Evolutionary conservation across 1,284 basidiomycete species (phyloP), one percentile per base, ranked within the genome.

Genomic region (Austroboletus novae-zelandiae): DNA sequence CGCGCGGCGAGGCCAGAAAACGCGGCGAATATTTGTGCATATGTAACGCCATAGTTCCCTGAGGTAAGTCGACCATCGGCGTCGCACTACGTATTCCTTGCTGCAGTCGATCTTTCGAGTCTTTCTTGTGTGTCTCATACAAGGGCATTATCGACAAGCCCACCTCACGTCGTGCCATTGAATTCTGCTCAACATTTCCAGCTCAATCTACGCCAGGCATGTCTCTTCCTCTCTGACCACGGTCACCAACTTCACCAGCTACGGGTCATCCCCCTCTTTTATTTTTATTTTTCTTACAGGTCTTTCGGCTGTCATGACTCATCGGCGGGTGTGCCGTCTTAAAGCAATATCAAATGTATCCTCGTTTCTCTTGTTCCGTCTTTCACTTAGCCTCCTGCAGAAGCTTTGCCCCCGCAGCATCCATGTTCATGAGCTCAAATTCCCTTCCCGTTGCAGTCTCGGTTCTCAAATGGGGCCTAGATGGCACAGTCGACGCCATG

Each of bases 391-490:
- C 30, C 35, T 20, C 29, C 18, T 31, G 4, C 59, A 92, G 91
- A 59, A 84, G 81, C 43, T 94, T 94, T 56, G 89, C 89, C 1
- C 87, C 91, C 65, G 91, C 91, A 0, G 88, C 91, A 0, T 77
- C 87, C 18, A 89, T 89, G 83, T 91, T 91, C 73, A 89, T 89
- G 83, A 94, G 94, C 68, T 93, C 91, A 6, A 98, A 98, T 66
- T 94, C 92, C 6, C 78, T 98, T 2, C 94, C 94, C 0, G 93
- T 97, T 40, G 94, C 94, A 0, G 92, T 97, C 0, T 88, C 89
- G 0, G 84, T 84, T 11, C 76, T 98, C 31, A 85, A 89, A 63
- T 95, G 94, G 93, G 86, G 80, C 15, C 66, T 78, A 7, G 83
- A 89, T 48, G 94, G 97, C 64, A 88, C 81, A 57, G 79, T 84